Evolutionary conservation across 331 rosid species (phyloP).

Genomic region (Ulmus americana): DNA sequence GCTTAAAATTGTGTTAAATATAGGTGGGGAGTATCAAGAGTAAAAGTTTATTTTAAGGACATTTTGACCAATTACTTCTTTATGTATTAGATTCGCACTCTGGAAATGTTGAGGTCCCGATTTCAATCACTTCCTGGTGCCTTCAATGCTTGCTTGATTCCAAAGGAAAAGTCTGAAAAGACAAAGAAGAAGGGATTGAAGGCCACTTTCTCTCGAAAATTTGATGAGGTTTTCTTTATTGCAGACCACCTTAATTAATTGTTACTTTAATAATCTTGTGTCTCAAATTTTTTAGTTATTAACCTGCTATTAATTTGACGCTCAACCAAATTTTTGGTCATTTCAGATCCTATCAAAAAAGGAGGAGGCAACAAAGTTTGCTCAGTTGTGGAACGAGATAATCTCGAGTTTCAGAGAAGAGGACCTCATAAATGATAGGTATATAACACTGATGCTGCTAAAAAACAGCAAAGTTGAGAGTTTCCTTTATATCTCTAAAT

Average conservation of each 20-base stretch:
- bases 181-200: slow-evolving; percentile 50
- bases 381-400: slow-evolving; percentile 89
- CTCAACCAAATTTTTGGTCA: slow-evolving; percentile 17
- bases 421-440: slow-evolving; percentile 83
- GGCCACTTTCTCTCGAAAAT: slow-evolving; percentile 58
- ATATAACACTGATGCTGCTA: slow-evolving; percentile 15
- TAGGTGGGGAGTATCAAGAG: too few species aligned
- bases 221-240: slow-evolving; percentile 56
- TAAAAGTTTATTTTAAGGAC: too few species aligned
- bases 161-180: slow-evolving; percentile 46
- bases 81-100: slow-evolving; percentile 69
- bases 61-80: slow-evolving; percentile 16
- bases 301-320: background rate
- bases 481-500: background rate
- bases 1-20: too few species aligned
- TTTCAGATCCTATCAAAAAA: slow-evolving; percentile 55
- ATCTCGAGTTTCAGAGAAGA: slow-evolving; percentile 86
- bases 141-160: slow-evolving; percentile 71
- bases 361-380: slow-evolving; percentile 76
- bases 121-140: slow-evolving; percentile 80
- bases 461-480: background rate
- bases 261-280: background rate
- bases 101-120: slow-evolving; percentile 78
- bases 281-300: background rate
- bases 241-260: slow-evolving; percentile 5